A percentile compares a stretch with the other conserved stretches of the same genome.
phyloP scores from a whole-genome alignment of 768 basidiomycete species.

The Filobasidium floriforme region DNA sequence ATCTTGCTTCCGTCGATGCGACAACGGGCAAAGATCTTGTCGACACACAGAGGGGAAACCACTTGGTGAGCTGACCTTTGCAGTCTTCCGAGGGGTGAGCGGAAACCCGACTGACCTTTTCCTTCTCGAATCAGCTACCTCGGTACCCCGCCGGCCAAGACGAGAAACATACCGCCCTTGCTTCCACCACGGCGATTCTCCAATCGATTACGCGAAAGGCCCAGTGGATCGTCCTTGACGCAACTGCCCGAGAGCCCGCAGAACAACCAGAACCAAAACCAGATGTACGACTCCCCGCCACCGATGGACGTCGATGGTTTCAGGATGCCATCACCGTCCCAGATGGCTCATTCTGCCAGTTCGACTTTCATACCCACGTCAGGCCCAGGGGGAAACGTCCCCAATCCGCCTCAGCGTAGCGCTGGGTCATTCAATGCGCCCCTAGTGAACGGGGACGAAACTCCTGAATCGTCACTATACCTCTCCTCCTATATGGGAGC shows the following conservation, averaged over 20 bases:
- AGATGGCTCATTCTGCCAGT: constrained; percentile 6
- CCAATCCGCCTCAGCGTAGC: not conserved
- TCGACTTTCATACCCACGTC: constrained; percentile 11
- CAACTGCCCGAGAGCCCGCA: not conserved
- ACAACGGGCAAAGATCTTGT: constrained; percentile 11
- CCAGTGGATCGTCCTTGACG: constrained; percentile 6
- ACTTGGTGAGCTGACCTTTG: constrained; percentile 7
- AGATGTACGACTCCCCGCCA: constrained; percentile 10
- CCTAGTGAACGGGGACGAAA: not conserved
- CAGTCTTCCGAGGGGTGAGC: not conserved
- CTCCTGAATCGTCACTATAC: constrained; percentile 18
- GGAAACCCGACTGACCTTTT: not conserved
- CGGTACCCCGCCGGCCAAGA: constrained; percentile 9
- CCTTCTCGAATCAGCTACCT: constrained; percentile 14
- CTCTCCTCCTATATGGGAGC: constrained; percentile 17
- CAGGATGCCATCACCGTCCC: constrained; percentile 2
- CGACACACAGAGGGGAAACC: constrained; percentile 17
- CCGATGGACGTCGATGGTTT: constrained; percentile 21
- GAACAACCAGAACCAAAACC: not conserved
- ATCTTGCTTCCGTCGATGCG: constrained; percentile 15
- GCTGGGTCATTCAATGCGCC: not conserved
- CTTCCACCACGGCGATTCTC: constrained; percentile 17
- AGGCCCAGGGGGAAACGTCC: not conserved
- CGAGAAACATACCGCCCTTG: constrained; percentile 6
- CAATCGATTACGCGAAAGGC: constrained; percentile 14